Evolutionary conservation across 2,329 filamentous ascomycete species (phyloP), one percentile per base, ranked within the genome.

Genomic region (Hymenoscyphus occultus): DNA sequence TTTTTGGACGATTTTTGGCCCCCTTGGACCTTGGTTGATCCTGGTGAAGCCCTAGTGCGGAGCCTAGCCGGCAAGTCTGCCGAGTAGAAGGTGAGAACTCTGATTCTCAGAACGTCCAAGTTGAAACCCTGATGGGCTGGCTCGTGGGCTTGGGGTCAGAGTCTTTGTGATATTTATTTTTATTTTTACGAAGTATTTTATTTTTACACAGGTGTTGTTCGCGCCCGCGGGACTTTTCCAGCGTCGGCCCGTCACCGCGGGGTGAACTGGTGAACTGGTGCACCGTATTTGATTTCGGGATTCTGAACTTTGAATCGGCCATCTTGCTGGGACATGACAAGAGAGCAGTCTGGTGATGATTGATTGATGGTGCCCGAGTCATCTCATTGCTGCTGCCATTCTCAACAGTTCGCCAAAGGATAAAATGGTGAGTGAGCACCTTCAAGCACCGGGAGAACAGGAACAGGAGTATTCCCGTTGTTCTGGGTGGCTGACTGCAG

Each of bases 11-110:
- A 12, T 19, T 39, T 39, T 45, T 10, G 40, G 22, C 13, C 39
- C 31, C 28, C 48, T n/a, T 57, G 14, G 39, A 16, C 48, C 48
- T 19, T 54, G 48, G 48, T 28, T 45, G 5, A 16, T 14, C 42
- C 42, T 45, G 14, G 42, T 45, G 2, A 42, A 51, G 45, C 35
- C 40, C 39, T 14, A n/a, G 19, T 19, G 14, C 40, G 51, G 40
- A 45, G 58, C 58, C 54, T 59, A 59, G 54, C 58, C 63, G 64
- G 64, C 60, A 65, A 39, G 45, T 63, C 56, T 62, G 57, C 64
- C 64, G 64, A 65, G 40, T 19, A 35, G 35, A 10, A 35, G 6
- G 35, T 7, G 9, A 7, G 28, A 28, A 28, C 28, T 28, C 28
- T 28, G 28, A 28, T 28, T 28, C 28, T 28, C 28, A 28, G 19